phyloP scores from a whole-genome alignment of 2,329 filamentous ascomycete species.

The Talaromyces sp. region DNA sequence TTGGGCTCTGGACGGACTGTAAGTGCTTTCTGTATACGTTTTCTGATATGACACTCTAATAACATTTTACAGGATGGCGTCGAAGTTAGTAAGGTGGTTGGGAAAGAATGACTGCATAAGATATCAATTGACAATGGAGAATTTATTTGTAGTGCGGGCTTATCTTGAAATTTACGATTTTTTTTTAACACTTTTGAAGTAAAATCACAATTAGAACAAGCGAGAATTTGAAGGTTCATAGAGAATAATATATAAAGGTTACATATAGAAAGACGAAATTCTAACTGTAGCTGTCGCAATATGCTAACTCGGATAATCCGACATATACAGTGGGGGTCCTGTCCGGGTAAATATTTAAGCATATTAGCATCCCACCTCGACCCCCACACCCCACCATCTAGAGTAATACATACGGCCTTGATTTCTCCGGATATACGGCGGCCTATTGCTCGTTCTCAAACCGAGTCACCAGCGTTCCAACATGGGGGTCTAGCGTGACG shows the following conservation, averaged over 20 bases:
- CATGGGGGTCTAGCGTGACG: conserved; percentile 46
- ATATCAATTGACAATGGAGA: neutral
- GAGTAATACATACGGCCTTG: too few species aligned
- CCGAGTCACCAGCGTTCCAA: conserved; percentile 47
- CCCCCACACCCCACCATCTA: neutral
- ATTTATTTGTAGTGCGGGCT: neutral
- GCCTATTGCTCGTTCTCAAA: conserved; percentile 27
- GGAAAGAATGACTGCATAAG: conserved; percentile 1
- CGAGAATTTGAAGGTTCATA: neutral
- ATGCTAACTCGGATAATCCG: neutral
- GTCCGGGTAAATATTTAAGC: neutral
- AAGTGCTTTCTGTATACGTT: neutral
- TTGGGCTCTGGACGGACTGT: neutral
- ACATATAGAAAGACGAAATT: neutral
- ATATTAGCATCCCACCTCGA: neutral
- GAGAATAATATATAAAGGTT: neutral
- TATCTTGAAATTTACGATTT: neutral
- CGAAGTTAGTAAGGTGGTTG: conserved; percentile 10
- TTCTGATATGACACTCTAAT: neutral
- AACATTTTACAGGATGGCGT: conserved; percentile 6
- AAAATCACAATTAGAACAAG: too few species aligned
- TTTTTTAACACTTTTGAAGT: neutral
- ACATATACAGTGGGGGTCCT: neutral
- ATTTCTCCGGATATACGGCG: neutral
- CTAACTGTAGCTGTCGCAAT: neutral